phyloP scores from a whole-genome alignment of 192 early-diverging fungal species.

The Coemansia umbellata region DNA sequence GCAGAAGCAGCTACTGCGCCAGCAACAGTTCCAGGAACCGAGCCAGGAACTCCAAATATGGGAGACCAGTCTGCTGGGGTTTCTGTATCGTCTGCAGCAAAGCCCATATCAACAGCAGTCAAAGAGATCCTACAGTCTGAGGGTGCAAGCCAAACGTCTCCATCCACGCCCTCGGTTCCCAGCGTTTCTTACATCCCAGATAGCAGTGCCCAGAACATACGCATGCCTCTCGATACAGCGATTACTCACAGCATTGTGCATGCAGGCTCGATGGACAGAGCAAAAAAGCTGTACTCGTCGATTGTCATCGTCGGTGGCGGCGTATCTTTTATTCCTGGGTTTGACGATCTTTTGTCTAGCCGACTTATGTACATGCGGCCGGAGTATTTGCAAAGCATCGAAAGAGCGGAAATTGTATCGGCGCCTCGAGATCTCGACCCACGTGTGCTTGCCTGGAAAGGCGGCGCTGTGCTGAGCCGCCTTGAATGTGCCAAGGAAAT shows the following conservation, averaged over 20 bases:
- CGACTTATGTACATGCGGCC: slow-evolving; percentile 36
- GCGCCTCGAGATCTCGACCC: slow-evolving; percentile 83
- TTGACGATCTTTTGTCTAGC: slow-evolving; percentile 43
- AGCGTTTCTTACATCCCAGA: slow-evolving; percentile 30
- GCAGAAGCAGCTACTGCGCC: slow-evolving; percentile 22
- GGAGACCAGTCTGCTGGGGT: slow-evolving; percentile 1
- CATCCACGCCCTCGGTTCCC: slow-evolving; percentile 10
- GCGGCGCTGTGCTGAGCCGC: slow-evolving; percentile 71
- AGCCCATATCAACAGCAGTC: not conserved
- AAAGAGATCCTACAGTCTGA: slow-evolving; percentile 8
- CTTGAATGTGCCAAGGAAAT: slow-evolving; percentile 74
- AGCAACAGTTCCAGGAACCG: slow-evolving; percentile 20
- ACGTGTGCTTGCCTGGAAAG: slow-evolving; percentile 82
- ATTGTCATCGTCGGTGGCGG: slow-evolving; percentile 88
- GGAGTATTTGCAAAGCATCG: slow-evolving; percentile 30
- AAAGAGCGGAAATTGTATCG: slow-evolving; percentile 65
- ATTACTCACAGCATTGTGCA: slow-evolving; percentile 66
- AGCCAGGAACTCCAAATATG: slow-evolving; percentile 19
- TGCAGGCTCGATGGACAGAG: slow-evolving; percentile 64
- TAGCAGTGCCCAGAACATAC: slow-evolving; percentile 22
- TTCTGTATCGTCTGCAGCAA: not conserved
- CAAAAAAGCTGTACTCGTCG: slow-evolving; percentile 67
- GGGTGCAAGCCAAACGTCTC: slow-evolving; percentile 1
- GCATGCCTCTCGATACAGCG: slow-evolving; percentile 61
- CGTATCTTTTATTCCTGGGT: slow-evolving; percentile 60